phyloP scores from a whole-genome alignment of 805 yeast species.

The Hanseniaspora vineae region DNA sequence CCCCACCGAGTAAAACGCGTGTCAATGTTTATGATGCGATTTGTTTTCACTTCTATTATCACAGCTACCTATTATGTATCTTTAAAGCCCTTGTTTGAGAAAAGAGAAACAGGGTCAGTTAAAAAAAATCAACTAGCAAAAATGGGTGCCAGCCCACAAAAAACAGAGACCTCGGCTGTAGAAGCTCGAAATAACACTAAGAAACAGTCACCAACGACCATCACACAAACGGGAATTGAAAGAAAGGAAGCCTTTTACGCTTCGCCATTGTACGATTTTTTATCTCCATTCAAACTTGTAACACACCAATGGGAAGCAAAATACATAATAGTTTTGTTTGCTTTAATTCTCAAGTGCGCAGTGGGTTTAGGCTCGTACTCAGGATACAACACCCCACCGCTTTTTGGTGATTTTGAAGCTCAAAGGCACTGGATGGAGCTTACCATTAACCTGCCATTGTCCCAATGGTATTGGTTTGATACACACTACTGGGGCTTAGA shows the following conservation, averaged over 20 bases:
- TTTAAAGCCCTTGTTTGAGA: too few relatives aligned
- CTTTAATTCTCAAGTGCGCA: conserved; percentile 67
- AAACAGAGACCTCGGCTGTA: neutral
- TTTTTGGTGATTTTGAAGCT: conserved; percentile 94
- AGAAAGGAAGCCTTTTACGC: conserved; percentile 27
- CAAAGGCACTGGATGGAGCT: conserved; percentile 97
- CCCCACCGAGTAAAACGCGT: too few relatives aligned
- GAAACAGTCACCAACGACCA: neutral
- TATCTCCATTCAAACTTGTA: conserved; percentile 68
- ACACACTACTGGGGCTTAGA: conserved; percentile 92
- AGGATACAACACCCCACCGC: conserved; percentile 59
- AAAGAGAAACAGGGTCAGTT: too few relatives aligned
- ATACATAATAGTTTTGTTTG: conserved; percentile 58
- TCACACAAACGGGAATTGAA: neutral
- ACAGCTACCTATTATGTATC: too few relatives aligned
- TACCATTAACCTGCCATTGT: conserved; percentile 60
- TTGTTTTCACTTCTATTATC: too few relatives aligned
- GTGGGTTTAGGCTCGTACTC: conserved; percentile 84
- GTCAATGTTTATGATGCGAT: too few relatives aligned
- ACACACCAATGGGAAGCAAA: conserved; percentile 87
- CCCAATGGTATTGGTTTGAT: conserved; percentile 82
- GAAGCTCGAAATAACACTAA: neutral
- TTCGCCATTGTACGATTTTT: conserved; percentile 65
- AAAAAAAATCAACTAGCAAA: neutral
- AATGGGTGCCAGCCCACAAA: neutral